phyloP scores from a whole-genome alignment of 23 red algal genomes.

The Chondrus crispus region DNA sequence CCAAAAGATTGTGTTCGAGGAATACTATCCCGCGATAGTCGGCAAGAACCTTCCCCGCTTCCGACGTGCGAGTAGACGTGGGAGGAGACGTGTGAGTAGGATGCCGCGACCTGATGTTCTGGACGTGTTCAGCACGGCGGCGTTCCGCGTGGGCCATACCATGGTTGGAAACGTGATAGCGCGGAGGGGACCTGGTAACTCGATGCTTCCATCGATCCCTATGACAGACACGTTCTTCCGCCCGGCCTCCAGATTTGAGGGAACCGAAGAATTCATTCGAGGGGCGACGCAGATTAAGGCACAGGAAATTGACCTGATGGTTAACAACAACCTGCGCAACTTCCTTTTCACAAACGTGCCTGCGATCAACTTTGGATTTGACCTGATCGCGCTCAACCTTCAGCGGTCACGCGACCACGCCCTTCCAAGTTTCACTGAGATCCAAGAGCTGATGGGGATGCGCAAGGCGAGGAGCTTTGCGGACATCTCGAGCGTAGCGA shows the following conservation, averaged over 20 bases:
- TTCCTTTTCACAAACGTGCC: constrained; percentile 22
- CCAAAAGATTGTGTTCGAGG: background rate
- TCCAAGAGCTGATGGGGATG: background rate
- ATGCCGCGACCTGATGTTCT: no score
- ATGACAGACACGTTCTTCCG: constrained; percentile 23
- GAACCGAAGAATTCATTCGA: background rate
- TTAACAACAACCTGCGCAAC: constrained; percentile 23
- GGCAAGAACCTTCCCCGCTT: background rate
- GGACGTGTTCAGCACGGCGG: constrained; percentile 4
- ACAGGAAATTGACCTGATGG: constrained; percentile 24
- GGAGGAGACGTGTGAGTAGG: background rate
- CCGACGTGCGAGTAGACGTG: no score
- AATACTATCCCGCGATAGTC: background rate
- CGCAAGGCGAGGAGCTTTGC: background rate
- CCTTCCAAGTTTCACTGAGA: constrained; percentile 5
- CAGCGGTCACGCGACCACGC: constrained; percentile 38
- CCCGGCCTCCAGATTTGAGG: background rate
- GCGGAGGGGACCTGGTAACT: background rate
- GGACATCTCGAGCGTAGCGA: background rate
- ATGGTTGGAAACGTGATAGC: constrained; percentile 3
- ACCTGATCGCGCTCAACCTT: constrained; percentile 32
- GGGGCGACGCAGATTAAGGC: background rate
- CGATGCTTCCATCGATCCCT: background rate
- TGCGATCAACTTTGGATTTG: background rate
- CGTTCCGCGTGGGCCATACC: constrained; percentile 10